Conservation (phyloP, 495 filamentous ascomycete species). For the Tuber umbilicatum region DNA sequence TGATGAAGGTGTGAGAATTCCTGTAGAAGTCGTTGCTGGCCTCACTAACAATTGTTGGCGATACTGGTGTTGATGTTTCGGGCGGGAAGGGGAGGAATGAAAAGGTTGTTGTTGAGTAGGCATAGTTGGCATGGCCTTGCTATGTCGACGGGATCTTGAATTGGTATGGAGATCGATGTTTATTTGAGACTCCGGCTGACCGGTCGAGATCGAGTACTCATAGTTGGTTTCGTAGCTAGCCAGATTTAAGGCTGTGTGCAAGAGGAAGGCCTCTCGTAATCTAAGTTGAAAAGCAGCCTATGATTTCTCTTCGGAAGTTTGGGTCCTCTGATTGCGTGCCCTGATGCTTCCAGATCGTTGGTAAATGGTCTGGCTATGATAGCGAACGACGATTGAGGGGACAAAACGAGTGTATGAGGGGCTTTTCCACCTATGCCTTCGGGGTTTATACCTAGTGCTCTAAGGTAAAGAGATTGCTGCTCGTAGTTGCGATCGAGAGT, state of each 20-base stretch:
- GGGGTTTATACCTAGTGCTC: slow-evolving; percentile 34
- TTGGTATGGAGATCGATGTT: slow-evolving; percentile 39
- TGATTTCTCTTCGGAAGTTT: background rate
- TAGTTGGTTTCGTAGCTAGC: slow-evolving; percentile 38
- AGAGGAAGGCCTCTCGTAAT: slow-evolving; percentile 37
- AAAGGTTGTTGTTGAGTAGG: slow-evolving; percentile 37
- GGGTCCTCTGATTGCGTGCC: slow-evolving; percentile 8
- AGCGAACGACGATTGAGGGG: slow-evolving; percentile 22
- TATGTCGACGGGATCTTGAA: slow-evolving; percentile 38
- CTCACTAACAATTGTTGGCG: slow-evolving; percentile 32
- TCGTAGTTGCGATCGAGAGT: slow-evolving; percentile 38
- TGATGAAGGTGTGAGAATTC: slow-evolving; percentile 31
- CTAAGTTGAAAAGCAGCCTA: slow-evolving; percentile 19
- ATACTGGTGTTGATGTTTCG: background rate
- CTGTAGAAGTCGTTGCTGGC: slow-evolving; percentile 28
- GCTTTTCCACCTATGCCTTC: slow-evolving; percentile 36
- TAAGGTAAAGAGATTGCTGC: slow-evolving; percentile 35
- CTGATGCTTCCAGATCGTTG: slow-evolving; percentile 32
- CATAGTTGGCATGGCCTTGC: slow-evolving; percentile 36
- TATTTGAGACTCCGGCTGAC: slow-evolving; percentile 38
- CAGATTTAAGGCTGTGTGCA: slow-evolving; percentile 36
- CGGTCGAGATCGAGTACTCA: slow-evolving; percentile 39
- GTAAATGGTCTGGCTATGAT: slow-evolving; percentile 6
- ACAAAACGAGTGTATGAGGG: slow-evolving; percentile 35
- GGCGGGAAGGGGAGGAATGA: slow-evolving; percentile 35